A percentile compares a stretch with the other conserved stretches of the same genome.
Conservation (phyloP, 139 green algal species). For the Coelastrella sp. region DNA sequence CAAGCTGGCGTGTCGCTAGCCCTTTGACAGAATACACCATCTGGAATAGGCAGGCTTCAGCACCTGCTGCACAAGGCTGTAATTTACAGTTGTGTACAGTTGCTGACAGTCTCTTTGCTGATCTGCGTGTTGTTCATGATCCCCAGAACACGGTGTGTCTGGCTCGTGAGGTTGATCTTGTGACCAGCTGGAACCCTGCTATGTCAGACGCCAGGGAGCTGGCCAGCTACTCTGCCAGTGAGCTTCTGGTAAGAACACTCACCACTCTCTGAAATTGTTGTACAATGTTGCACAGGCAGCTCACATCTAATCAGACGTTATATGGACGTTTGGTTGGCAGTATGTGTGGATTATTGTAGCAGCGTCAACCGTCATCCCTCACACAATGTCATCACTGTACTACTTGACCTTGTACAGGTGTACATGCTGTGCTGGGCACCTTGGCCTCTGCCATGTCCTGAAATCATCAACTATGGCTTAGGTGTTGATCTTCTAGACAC, state of each 20-base stretch:
- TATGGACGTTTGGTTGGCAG: too few species aligned
- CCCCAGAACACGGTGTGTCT: slow-evolving; percentile 27
- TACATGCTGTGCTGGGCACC: slow-evolving; percentile 45
- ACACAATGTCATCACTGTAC: background rate
- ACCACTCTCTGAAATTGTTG: too few species aligned
- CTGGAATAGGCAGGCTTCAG: too few species aligned
- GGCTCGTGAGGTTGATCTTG: slow-evolving; percentile 41
- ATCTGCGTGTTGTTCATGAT: background rate
- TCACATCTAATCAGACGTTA: too few species aligned
- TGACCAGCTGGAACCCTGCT: slow-evolving; percentile 43
- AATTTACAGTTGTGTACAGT: too few species aligned
- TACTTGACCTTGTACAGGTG: background rate
- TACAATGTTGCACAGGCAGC: too few species aligned
- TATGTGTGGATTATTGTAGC: too few species aligned
- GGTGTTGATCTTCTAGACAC: slow-evolving; percentile 45
- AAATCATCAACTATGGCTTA: slow-evolving; percentile 35
- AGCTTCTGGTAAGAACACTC: slow-evolving; percentile 28
- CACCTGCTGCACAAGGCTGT: too few species aligned
- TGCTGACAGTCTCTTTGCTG: background rate
- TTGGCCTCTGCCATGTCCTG: slow-evolving; percentile 39
- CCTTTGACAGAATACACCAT: too few species aligned
- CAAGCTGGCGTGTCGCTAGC: too few species aligned
- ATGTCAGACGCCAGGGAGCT: slow-evolving; percentile 33
- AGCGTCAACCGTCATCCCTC: too few species aligned
- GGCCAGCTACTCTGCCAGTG: background rate